phyloP scores from a whole-genome alignment of 2,329 filamentous ascomycete genomes.

The Cladosporium sp. region DNA sequence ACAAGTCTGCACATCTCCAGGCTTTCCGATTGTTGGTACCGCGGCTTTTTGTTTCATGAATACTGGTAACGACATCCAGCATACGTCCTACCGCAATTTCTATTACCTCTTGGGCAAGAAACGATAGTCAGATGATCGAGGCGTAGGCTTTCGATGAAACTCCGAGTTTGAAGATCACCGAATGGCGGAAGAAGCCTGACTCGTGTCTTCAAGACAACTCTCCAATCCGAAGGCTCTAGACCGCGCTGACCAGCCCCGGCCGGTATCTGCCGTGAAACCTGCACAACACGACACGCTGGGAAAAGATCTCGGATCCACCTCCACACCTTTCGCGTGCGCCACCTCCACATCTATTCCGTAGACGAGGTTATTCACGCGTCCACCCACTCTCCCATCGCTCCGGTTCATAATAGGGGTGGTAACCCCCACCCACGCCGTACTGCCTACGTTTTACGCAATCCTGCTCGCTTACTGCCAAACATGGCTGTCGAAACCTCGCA shows the following conservation, averaged over 20 bases:
- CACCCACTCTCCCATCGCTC: too few relatives aligned
- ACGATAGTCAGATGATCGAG: too few relatives aligned
- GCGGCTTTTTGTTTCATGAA: too few relatives aligned
- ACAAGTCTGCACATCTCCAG: not conserved
- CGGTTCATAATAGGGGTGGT: not conserved
- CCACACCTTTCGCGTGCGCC: not conserved
- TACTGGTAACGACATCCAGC: too few relatives aligned
- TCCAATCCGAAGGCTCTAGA: constrained; percentile 1
- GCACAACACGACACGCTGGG: not conserved
- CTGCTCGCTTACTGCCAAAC: not conserved
- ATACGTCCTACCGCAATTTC: too few relatives aligned
- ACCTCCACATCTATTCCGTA: not conserved
- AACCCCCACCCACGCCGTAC: not conserved
- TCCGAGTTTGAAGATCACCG: too few relatives aligned
- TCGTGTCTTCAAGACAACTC: not conserved
- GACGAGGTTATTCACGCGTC: not conserved
- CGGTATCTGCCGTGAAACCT: not conserved
- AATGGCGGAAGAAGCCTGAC: not conserved
- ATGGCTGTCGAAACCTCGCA: not conserved
- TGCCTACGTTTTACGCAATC: not conserved
- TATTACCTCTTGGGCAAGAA: too few relatives aligned
- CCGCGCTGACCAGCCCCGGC: not conserved
- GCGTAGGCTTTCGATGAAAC: too few relatives aligned
- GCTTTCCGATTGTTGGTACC: too few relatives aligned
- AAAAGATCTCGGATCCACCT: not conserved